These are phyloP conservation scores for Apiotrichum brassicae DNA, from an alignment of 1,284 basidiomycete genomes.

Conservation along the genomic window DNA sequence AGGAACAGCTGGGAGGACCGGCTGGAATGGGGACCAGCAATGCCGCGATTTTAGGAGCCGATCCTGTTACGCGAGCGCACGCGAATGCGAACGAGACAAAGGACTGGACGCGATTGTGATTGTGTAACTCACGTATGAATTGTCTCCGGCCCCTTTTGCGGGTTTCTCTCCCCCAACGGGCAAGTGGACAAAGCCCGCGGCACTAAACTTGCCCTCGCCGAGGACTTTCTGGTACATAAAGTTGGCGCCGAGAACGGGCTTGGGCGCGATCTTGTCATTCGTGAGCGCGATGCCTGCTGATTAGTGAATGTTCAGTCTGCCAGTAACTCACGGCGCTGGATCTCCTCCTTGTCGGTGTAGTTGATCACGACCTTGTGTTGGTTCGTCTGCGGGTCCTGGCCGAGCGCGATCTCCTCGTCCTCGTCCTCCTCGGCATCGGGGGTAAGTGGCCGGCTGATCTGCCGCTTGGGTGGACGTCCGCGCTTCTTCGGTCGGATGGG, in stretches of 20 bases:
- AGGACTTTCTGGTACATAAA: conserved; percentile 95
- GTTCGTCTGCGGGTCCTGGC: conserved; percentile 78
- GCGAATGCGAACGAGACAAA: too few relatives aligned
- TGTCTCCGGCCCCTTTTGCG: conserved; percentile 83
- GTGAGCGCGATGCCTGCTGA: too few relatives aligned
- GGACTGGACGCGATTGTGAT: too few relatives aligned
- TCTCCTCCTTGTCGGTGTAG: conserved; percentile 58
- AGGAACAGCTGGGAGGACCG: too few relatives aligned
- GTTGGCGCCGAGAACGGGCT: conserved; percentile 54
- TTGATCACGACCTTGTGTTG: conserved; percentile 64
- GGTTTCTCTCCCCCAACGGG: conserved; percentile 74
- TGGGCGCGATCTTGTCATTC: conserved; percentile 52
- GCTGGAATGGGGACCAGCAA: too few relatives aligned
- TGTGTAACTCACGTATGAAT: conserved; percentile 87
- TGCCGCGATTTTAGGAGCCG: too few relatives aligned
- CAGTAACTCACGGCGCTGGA: conserved; percentile 59
- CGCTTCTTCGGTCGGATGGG: not conserved
- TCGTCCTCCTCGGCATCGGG: conserved; percentile 46
- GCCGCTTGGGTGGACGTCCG: not conserved
- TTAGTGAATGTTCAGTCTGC: too few relatives aligned
- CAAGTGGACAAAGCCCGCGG: conserved; percentile 78
- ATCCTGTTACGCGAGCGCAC: too few relatives aligned
- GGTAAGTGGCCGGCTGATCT: conserved; percentile 35
- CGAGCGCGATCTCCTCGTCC: conserved; percentile 32
- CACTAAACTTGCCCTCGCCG: conserved; percentile 83